Evolutionary conservation across 305 asterid genomes (phyloP).

Genomic region (Fraxinus floribunda): DNA sequence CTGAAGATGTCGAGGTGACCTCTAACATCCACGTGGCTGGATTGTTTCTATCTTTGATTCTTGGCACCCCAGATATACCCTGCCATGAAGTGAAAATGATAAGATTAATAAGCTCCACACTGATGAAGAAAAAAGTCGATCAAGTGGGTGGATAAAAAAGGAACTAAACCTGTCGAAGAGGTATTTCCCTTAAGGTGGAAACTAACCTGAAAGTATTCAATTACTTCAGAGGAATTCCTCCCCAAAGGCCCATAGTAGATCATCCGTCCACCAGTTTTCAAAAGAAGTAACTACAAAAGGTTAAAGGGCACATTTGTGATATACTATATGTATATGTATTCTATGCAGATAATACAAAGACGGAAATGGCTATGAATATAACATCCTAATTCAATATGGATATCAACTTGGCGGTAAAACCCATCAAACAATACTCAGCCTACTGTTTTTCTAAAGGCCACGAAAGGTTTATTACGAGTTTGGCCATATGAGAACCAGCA

Average conservation of each 20-base stretch:
- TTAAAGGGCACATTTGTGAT: conserved; percentile 6
- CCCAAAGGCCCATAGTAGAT: conserved; percentile 76
- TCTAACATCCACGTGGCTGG: conserved; percentile 97
- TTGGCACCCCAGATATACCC: conserved; percentile 66
- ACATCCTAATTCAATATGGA: neutral
- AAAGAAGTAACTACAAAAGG: conserved; percentile 51
- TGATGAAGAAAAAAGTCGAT: neutral
- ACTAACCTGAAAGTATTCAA: conserved; percentile 74
- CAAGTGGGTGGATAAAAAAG: neutral
- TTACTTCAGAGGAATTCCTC: conserved; percentile 50
- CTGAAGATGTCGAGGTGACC: conserved; percentile 67
- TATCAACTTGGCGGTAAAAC: neutral
- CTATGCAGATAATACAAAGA: neutral
- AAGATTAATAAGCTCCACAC: neutral
- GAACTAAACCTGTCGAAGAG: neutral
- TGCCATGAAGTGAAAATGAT: conserved; percentile 16
- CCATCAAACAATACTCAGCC: neutral
- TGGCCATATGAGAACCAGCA: neutral
- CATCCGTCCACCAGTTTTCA: conserved; percentile 78
- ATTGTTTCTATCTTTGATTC: conserved; percentile 54
- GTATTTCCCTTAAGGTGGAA: neutral
- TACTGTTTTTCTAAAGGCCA: neutral
- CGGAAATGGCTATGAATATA: neutral
- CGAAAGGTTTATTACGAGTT: neutral
- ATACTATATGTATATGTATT: neutral